phyloP scores from a whole-genome alignment of 139 green algal species.

The Chlamydomonas applanata region DNA sequence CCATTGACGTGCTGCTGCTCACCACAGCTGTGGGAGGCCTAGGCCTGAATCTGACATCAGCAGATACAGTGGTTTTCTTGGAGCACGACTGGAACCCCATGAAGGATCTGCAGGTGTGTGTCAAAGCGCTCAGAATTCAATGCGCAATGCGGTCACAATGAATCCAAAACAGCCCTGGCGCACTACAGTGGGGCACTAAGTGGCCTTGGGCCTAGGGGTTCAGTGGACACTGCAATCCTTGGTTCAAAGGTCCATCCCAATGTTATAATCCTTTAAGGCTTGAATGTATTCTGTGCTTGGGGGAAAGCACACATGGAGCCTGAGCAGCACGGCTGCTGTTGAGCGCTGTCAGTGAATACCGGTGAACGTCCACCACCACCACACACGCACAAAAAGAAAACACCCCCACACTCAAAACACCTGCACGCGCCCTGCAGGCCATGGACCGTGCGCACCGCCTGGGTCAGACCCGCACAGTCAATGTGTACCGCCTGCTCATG shows the following conservation, averaged over 20 bases:
- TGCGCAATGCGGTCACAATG: too few species aligned
- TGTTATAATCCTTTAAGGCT: too few species aligned
- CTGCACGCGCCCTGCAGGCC: conserved; percentile 49
- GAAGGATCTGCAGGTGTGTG: conserved; percentile 88
- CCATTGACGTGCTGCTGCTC: conserved; percentile 94
- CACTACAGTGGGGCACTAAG: too few species aligned
- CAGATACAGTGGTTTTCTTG: conserved; percentile 97
- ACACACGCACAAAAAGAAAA: too few species aligned
- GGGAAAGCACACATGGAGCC: background rate
- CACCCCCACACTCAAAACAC: background rate
- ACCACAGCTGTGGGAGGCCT: conserved; percentile 91
- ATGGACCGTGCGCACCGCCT: conserved; percentile 98
- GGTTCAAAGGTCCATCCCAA: too few species aligned
- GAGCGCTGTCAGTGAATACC: too few species aligned
- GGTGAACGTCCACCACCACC: too few species aligned
- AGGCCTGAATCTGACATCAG: conserved; percentile 94
- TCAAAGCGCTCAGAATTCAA: background rate
- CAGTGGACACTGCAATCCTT: too few species aligned
- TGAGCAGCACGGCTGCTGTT: background rate
- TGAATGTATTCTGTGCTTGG: too few species aligned
- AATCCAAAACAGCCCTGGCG: too few species aligned
- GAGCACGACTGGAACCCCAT: conserved; percentile 99
- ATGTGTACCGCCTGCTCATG: conserved; percentile 93
- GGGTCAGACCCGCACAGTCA: conserved; percentile 90
- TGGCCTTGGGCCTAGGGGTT: too few species aligned